Evolutionary conservation across 1,139 yeast species (phyloP), one percentile per base, ranked within the genome.

Genomic region (Pichia sp.): DNA sequence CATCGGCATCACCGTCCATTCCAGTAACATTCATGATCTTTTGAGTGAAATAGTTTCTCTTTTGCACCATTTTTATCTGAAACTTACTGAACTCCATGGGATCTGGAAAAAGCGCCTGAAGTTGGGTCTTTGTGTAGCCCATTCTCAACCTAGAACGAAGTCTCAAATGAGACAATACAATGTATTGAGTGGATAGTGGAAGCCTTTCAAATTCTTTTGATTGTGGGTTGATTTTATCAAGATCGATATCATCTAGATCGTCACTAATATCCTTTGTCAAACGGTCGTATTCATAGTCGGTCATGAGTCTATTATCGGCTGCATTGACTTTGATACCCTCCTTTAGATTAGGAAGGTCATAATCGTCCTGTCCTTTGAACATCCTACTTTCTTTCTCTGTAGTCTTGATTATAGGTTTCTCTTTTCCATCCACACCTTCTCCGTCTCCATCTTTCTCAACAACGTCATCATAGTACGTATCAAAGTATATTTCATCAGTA

Each of bases 11-110:
- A 15, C 38, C 39, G 34, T 81, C 84, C 76, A 84, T 70, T 0
- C 96, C 97, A 8, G 86, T 74, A 2, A 83, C 75, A 46, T 78
- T 79, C 87, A 93, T 82, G 25, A 91, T 64, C 47, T 77, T 72
- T 56, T 91, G 97, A 0, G 98, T 91, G 47, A 81, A 77, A 53
- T 75, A 87, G 55, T 93, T 93, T 45, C 99, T 68, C 56, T 86
- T 86, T 46, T 86, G 84, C 2, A 93, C 97, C 70, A 91, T 85
- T 49, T 84, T 78, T 43, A 93, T 84, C 57, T 93, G 99, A 56
- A 93, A 93, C 50, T 73, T 78, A 14, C 96, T 87, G 52, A 93
- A 93, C 41, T 87, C 96, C 75, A 85, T 71, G 38, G 87, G 74
- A 51, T 84, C 70, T 0, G 96, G 93, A 50, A 91, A 93, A 41